Evolutionary conservation across 2,329 filamentous ascomycete species (phyloP), one percentile per base, ranked within the genome.

Genomic region (Cryphonectria radicalis): DNA sequence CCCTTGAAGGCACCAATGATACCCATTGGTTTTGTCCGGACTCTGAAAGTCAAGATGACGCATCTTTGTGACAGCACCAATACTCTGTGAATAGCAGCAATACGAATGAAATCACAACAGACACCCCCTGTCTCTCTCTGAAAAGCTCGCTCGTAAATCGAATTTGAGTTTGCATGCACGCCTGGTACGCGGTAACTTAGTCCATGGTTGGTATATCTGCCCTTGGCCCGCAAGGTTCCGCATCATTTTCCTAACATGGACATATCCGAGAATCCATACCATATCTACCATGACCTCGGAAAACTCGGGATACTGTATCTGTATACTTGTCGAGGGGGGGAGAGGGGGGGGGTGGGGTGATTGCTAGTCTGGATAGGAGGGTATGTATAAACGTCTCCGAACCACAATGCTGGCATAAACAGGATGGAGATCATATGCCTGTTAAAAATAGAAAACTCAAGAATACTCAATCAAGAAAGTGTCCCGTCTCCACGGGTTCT

Each of bases 161-260:
- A 7, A 17, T 14, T 59, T n/a, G 28, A 32, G 25, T 59, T 28
- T 14, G 53, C 25, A 59, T 35, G 55, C 55, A 19, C 17, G 53
- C 13, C 11, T 57, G 53, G 25, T 28, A 57, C n/a, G n/a, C 25
- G 14, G n/a, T 22, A 11, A 35, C 11, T 32, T 32, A 14, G 25
- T 19, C 25, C 55, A 17, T 32, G 4, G n/a, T 3, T 17, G 4
- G 13, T 19, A 13, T 32, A 13, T 32, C 53, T 57, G 28, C 5
- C 25, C 28, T 13, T 32, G 55, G 25, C 55, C 28, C 17, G 55
- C 25, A 17, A 59, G 17, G 28, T 32, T 59, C 25, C 25, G 25
- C 53, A 55, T 55, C 53, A 55, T 55, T 55, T 55, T 55, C 53
- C 53, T 28, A 55, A 55, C n/a, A 55, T 55, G 53, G 53, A n/a